Conservation (phyloP, 768 basidiomycete genomes). For the Punctularia strigosozonata region DNA sequence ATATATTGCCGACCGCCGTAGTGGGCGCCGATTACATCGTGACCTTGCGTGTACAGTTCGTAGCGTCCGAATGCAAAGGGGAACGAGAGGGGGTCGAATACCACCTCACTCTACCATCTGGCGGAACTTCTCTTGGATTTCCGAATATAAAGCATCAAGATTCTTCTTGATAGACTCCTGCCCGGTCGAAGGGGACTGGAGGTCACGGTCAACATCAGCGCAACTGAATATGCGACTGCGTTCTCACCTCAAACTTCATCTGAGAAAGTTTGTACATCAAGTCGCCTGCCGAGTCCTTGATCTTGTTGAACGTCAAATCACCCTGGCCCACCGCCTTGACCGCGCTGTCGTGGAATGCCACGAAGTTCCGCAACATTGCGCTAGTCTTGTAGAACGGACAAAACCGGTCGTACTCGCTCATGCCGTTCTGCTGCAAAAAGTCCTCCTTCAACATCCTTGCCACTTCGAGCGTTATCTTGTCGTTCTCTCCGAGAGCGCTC, state of each 20-base stretch:
- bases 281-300: constrained; percentile 79
- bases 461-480: constrained; percentile 97
- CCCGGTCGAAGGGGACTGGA: constrained; percentile 83
- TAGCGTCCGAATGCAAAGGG: no score
- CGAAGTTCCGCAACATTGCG: constrained; percentile 91
- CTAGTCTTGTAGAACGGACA: constrained; percentile 99
- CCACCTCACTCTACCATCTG: constrained; percentile 59
- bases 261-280: constrained; percentile 96
- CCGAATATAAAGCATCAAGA: constrained; percentile 66
- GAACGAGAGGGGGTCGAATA: no score
- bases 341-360: constrained; percentile 88
- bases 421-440: constrained; percentile 96
- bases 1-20: no score
- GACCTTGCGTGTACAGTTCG: no score
- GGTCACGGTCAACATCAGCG: constrained; percentile 3
- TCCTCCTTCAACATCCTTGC: constrained; percentile 97
- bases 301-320: constrained; percentile 74
- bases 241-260: constrained; percentile 92
- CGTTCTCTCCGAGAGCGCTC: constrained; percentile 90
- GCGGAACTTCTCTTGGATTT: constrained; percentile 91
- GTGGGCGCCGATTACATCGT: no score
- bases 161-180: constrained; percentile 75
- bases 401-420: constrained; percentile 94
- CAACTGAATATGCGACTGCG: not conserved
- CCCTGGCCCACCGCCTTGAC: constrained; percentile 74